phyloP scores from a whole-genome alignment of 1,284 basidiomycete genomes.

The Puccinia coronata region DNA sequence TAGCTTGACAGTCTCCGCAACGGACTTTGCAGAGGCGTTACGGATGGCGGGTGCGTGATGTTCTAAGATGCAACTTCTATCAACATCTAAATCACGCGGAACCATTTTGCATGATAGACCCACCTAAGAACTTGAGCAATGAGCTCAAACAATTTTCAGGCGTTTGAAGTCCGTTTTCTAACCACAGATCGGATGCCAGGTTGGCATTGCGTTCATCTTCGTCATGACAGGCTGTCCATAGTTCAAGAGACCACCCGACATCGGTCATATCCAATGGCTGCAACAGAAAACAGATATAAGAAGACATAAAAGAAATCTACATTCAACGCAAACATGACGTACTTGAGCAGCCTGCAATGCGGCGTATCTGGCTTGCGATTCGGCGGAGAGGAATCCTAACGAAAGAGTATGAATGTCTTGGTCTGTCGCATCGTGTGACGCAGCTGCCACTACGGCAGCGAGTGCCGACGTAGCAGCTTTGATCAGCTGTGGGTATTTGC shows the following conservation, averaged over 20 bases:
- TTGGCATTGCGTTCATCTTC: conserved; percentile 86
- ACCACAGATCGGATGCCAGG: conserved; percentile 82
- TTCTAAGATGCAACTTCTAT: conserved; percentile 24
- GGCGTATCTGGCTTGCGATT: conserved; percentile 83
- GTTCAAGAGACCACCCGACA: conserved; percentile 82
- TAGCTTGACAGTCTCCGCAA: conserved; percentile 31
- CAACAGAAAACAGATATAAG: background rate
- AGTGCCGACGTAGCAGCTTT: conserved; percentile 84
- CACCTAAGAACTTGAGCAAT: conserved; percentile 32
- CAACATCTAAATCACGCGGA: background rate
- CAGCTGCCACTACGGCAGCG: conserved; percentile 78
- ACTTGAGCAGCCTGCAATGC: conserved; percentile 76
- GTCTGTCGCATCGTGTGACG: conserved; percentile 68
- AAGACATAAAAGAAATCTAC: background rate
- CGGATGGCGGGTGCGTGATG: conserved; percentile 36
- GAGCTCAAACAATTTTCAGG: conserved; percentile 69
- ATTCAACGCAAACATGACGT: background rate
- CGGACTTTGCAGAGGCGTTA: conserved; percentile 44
- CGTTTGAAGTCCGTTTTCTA: conserved; percentile 92
- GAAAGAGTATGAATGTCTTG: conserved; percentile 72
- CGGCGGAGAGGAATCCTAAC: conserved; percentile 76
- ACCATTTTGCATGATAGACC: background rate
- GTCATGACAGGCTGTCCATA: conserved; percentile 90
- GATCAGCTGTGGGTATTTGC: conserved; percentile 75
- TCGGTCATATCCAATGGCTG: conserved; percentile 94